Percentiles rank a stretch among this genome's conserved stretches.
phyloP scores from a whole-genome alignment of 2,329 filamentous ascomycete species.

The Arthroderma uncinatum region DNA sequence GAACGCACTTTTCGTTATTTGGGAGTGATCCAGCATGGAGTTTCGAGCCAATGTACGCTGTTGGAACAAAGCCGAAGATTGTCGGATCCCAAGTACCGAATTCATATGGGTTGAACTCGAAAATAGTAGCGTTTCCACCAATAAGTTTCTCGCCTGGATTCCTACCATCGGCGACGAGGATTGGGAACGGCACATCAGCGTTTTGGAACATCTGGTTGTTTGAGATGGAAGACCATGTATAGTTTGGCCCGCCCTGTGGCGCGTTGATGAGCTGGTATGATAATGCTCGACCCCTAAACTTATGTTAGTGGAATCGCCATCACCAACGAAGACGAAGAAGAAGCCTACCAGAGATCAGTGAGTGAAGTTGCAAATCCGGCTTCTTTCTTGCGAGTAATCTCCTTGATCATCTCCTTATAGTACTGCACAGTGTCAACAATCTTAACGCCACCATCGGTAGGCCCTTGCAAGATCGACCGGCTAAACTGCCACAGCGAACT shows the following conservation, averaged over 20 bases:
- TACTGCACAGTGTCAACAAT: conserved; percentile 50
- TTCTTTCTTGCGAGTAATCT: conserved; percentile 50
- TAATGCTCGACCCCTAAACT: conserved; percentile 56
- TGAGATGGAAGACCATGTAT: conserved; percentile 73
- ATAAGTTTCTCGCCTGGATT: conserved; percentile 51
- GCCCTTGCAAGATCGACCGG: conserved; percentile 52
- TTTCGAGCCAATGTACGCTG: conserved; percentile 60
- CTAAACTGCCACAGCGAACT: conserved; percentile 51
- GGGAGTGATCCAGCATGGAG: conserved; percentile 54
- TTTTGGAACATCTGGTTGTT: conserved; percentile 50
- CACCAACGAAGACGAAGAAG: neutral
- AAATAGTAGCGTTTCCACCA: conserved; percentile 61
- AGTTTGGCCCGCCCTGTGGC: conserved; percentile 58
- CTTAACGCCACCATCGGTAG: conserved; percentile 40
- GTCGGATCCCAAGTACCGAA: conserved; percentile 67
- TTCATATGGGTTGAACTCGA: conserved; percentile 70
- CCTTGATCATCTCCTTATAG: conserved; percentile 47
- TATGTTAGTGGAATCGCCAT: conserved; percentile 5
- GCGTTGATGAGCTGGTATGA: conserved; percentile 75
- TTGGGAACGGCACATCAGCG: conserved; percentile 58
- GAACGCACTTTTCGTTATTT: conserved; percentile 50
- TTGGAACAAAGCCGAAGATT: conserved; percentile 58
- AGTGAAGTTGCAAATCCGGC: conserved; percentile 59
- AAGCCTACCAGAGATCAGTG: conserved; percentile 65
- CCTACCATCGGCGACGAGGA: conserved; percentile 60